Evolutionary conservation across 148 eudicot species (phyloP), one percentile per base, ranked within the genome.

Genomic region (Fagopyrum homotropicum): DNA sequence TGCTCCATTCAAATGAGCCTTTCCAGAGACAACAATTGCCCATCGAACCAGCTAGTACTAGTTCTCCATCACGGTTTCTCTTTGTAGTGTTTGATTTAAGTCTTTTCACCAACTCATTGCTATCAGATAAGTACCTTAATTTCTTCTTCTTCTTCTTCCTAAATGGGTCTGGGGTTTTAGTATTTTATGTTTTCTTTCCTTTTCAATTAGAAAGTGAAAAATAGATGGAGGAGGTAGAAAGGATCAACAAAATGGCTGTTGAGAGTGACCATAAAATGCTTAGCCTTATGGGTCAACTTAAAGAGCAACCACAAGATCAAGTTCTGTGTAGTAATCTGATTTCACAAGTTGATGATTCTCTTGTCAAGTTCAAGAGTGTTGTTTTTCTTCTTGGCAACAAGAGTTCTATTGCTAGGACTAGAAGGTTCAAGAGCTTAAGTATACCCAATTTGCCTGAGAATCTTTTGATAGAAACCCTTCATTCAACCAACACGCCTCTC

Each of bases 291-390:
- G 35, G 2, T 76, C 81, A 81, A 9, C 74, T 8, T 40, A 26
- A 72, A 48, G 30, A 72, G 16, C 56, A 61, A 68, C 75, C 78
- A 52, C 73, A 85, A 72, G 81, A 81, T 47, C 80, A 78, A 55
- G 15, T 72, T 80, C 72, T 75, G 61, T 54, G n/a, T 26, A 77
- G 51, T 76, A 73, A 79, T 77, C 68, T 85, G 40, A 72, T 64
- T 71, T 66, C 75, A 59, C 81, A 87, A 80, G 59, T 86, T 74
- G 50, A 68, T 59, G 85, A 83, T 66, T 82, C 88, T 75, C 78
- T 87, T 63, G 51, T 70, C 48, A 83, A 82, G 81, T 87, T 87
- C 82, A 85, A 85, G 80, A 85, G 82, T 74, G 88, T 87, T 9
- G 77, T 83, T 46, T 78, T 81, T 75, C 82, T 87, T 19, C 44